These are phyloP conservation scores for Alisma plantagoaquatica DNA, from an alignment of 106 monocot genomes.

Conservation along the genomic window DNA sequence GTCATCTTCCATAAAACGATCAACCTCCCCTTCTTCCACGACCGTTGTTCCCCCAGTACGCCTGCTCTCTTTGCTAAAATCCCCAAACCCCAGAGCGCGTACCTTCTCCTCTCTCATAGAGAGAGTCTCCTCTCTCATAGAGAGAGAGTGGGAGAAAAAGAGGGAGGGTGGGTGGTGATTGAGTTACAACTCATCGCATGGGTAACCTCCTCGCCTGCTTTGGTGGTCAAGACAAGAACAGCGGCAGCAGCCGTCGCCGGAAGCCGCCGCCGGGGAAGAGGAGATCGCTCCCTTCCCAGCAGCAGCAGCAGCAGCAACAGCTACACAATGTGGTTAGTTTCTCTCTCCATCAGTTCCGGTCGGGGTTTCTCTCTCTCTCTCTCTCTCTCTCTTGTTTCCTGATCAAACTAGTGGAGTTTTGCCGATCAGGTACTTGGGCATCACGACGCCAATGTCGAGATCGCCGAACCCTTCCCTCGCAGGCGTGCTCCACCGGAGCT, in stretches of 20 bases:
- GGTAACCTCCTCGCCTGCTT: slow-evolving; percentile 24
- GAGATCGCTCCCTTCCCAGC: background rate
- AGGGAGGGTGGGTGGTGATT: background rate
- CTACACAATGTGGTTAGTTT: too few relatives aligned
- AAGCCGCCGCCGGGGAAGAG: background rate
- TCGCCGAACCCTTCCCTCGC: background rate
- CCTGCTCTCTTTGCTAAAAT: too few relatives aligned
- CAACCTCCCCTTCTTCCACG: too few relatives aligned
- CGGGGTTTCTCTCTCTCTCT: background rate
- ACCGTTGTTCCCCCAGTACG: too few relatives aligned
- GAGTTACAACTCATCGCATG: slow-evolving; percentile 5
- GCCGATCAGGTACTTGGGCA: background rate
- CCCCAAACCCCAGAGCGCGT: too few relatives aligned
- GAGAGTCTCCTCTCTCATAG: background rate
- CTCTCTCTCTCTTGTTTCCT: background rate
- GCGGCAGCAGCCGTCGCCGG: background rate
- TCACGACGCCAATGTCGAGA: background rate
- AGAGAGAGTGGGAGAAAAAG: background rate
- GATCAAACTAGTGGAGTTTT: background rate
- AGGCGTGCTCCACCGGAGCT: too few relatives aligned
- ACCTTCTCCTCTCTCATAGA: too few relatives aligned
- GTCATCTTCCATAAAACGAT: slow-evolving; percentile 11
- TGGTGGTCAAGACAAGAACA: slow-evolving; percentile 7
- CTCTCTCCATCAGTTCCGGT: background rate
- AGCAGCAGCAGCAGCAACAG: too few relatives aligned